phyloP scores from a whole-genome alignment of 352 stramenopile species.

The Pythium volutum region DNA sequence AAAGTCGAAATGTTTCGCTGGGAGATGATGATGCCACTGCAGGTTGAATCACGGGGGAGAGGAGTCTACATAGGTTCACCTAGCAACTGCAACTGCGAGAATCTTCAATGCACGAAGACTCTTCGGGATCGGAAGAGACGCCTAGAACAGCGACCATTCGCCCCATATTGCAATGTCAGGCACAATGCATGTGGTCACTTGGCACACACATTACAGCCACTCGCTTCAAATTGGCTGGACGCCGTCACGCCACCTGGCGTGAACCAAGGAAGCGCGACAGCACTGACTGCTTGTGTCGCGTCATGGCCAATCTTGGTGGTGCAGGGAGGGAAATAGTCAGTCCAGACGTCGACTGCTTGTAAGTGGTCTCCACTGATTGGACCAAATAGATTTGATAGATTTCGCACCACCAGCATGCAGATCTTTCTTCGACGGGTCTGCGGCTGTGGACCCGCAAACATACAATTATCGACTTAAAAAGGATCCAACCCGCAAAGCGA shows the following conservation, averaged over 20 bases:
- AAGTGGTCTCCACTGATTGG: slow-evolving; percentile 3
- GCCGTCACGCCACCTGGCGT: background rate
- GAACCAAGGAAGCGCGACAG: background rate
- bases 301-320: slow-evolving; percentile 13
- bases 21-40: slow-evolving; percentile 4
- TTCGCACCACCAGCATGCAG: slow-evolving; percentile 8
- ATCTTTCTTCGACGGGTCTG: background rate
- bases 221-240: background rate
- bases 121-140: background rate
- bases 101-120: background rate
- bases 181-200: background rate
- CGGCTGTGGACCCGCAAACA: background rate
- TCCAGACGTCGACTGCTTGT: slow-evolving; percentile 21
- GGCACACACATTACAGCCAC: background rate
- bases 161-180: background rate
- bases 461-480: background rate
- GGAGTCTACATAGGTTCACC: background rate
- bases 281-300: slow-evolving; percentile 14
- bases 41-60: slow-evolving; percentile 22
- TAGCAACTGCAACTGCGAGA: slow-evolving; percentile 17
- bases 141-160: background rate
- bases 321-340: slow-evolving; percentile 18
- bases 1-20: background rate
- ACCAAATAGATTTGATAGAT: background rate
- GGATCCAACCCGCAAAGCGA: background rate